phyloP scores from a whole-genome alignment of 2,329 filamentous ascomycete genomes.

The Helotiales sp. region DNA sequence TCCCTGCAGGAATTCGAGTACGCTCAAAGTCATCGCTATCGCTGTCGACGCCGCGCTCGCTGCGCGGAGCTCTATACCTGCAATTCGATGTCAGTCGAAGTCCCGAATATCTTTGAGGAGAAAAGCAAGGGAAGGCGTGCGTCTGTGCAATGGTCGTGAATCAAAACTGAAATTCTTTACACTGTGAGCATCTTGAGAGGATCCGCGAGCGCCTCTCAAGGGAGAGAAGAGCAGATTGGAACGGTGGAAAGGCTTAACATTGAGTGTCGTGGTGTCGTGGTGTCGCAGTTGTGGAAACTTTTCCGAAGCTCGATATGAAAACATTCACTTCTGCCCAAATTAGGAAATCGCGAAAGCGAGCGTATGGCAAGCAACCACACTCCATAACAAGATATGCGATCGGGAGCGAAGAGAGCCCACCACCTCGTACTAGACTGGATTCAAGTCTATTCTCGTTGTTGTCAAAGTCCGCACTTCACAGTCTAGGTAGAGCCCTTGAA shows the following conservation, averaged over 20 bases:
- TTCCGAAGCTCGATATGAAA: not conserved
- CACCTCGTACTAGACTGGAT: too few relatives aligned
- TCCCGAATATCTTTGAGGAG: not conserved
- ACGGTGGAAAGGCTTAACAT: too few relatives aligned
- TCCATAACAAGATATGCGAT: too few relatives aligned
- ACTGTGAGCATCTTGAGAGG: conserved; percentile 18
- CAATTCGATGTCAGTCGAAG: not conserved
- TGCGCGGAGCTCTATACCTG: conserved; percentile 18
- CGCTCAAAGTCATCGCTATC: not conserved
- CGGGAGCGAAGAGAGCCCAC: too few relatives aligned
- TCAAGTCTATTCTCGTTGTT: too few relatives aligned
- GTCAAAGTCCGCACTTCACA: too few relatives aligned
- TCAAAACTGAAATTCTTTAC: conserved; percentile 9
- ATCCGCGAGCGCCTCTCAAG: not conserved
- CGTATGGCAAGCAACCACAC: not conserved
- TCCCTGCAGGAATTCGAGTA: conserved; percentile 21
- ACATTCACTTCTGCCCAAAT: not conserved
- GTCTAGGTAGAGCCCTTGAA: too few relatives aligned
- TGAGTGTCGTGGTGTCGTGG: too few relatives aligned
- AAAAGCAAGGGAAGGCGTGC: too few relatives aligned
- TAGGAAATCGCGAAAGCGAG: not conserved
- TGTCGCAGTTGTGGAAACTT: not conserved
- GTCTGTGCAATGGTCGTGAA: too few relatives aligned
- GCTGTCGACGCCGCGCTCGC: not conserved
- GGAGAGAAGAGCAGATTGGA: not conserved